Evolutionary conservation across 1,284 basidiomycete species (phyloP).

Genomic region (Naganishia sp.): DNA sequence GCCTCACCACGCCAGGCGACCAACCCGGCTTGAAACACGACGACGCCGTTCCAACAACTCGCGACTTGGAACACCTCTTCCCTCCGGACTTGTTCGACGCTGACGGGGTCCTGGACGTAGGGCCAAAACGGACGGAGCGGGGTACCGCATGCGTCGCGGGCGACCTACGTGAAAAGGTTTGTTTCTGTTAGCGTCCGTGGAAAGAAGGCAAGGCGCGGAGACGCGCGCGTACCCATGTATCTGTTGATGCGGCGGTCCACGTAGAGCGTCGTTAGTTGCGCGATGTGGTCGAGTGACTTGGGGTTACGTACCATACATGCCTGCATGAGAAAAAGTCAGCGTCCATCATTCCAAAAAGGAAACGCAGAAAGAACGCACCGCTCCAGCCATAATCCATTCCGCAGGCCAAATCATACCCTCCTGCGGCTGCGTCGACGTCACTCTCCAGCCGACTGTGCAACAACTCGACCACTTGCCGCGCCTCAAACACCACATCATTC

Average conservation of each 20-base stretch:
- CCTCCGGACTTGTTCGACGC: constrained; percentile 49
- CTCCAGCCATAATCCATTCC: constrained; percentile 59
- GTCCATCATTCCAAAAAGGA: neutral
- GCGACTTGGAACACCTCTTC: constrained; percentile 60
- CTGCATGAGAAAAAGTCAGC: neutral
- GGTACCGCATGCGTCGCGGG: constrained; percentile 55
- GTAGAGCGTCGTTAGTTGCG: neutral
- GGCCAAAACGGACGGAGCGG: constrained; percentile 60
- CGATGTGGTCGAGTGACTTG: neutral
- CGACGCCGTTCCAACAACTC: constrained; percentile 58
- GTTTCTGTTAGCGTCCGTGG: constrained; percentile 48
- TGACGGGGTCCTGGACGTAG: constrained; percentile 57
- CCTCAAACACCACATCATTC: constrained; percentile 60
- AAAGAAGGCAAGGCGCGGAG: neutral
- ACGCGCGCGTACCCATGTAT: constrained; percentile 6
- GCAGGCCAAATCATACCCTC: constrained; percentile 63
- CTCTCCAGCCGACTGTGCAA: constrained; percentile 52
- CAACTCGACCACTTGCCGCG: constrained; percentile 58
- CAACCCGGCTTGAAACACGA: constrained; percentile 58
- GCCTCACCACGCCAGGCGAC: constrained; percentile 52
- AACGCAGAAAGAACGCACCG: constrained; percentile 42
- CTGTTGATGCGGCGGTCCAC: neutral
- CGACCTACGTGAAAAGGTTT: constrained; percentile 51
- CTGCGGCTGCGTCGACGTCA: constrained; percentile 35
- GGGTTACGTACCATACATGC: constrained; percentile 6